A percentile compares a stretch with the other conserved stretches of the same genome.
These are phyloP conservation scores for Raphanus raphanistrum DNA, from an alignment of 345 rosid species.

Conservation along the genomic window DNA sequence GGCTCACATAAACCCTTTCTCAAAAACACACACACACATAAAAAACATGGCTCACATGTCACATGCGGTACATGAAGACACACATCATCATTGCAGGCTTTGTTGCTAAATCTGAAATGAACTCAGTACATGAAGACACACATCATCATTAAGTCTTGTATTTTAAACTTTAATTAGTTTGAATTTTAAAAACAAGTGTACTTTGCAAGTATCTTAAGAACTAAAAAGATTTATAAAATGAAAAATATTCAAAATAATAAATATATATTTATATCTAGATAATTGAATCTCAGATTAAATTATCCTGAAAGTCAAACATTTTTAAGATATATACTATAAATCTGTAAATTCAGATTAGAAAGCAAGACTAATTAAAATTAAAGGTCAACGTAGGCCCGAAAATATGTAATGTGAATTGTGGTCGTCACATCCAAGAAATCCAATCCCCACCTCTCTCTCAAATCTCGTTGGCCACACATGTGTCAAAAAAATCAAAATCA, in stretches of 20 bases:
- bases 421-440: constrained; percentile 21
- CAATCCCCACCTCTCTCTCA: background rate
- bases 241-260: background rate
- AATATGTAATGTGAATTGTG: background rate
- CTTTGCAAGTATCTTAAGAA: background rate
- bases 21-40: background rate
- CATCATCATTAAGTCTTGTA: background rate
- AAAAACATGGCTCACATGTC: constrained; percentile 33
- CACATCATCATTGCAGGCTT: constrained; percentile 18
- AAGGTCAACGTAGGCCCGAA: constrained; percentile 18
- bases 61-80: constrained; percentile 34
- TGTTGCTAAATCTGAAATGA: constrained; percentile 25
- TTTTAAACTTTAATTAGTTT: background rate
- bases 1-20: constrained; percentile 18
- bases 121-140: background rate
- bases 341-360: background rate
- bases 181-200: background rate
- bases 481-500: background rate
- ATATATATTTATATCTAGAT: background rate
- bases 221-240: background rate
- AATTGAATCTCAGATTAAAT: background rate
- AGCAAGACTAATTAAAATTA: background rate
- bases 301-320: background rate
- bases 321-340: background rate
- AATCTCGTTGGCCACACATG: constrained; percentile 20